Conservation (phyloP, 2,329 filamentous ascomycete genomes). For the Rhexocercosporidium sp. region DNA sequence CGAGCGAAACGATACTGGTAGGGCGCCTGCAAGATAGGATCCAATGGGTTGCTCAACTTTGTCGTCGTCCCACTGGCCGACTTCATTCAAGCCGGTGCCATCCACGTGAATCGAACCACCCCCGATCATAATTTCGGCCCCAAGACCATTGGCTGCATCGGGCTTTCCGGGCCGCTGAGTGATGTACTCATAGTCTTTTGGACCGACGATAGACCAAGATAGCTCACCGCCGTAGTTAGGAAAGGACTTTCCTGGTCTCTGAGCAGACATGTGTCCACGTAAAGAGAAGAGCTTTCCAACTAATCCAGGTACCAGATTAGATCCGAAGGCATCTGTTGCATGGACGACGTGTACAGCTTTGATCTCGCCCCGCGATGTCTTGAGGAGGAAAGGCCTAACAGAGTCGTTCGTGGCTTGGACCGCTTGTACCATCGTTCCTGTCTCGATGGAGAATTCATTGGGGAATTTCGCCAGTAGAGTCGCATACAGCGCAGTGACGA, state of each 20-base stretch:
- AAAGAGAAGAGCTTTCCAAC: slow-evolving; percentile 51
- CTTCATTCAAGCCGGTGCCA: slow-evolving; percentile 49
- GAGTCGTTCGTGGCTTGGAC: slow-evolving; percentile 32
- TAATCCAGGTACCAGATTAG: slow-evolving; percentile 56
- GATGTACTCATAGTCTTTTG: slow-evolving; percentile 70
- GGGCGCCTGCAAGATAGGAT: slow-evolving; percentile 48
- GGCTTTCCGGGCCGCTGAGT: slow-evolving; percentile 51
- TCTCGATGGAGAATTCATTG: slow-evolving; percentile 46
- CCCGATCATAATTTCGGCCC: slow-evolving; percentile 58
- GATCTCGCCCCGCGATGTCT: slow-evolving; percentile 52
- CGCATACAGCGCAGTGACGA: slow-evolving; percentile 53
- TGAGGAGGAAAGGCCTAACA: slow-evolving; percentile 48
- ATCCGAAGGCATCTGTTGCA: slow-evolving; percentile 60
- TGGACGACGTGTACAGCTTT: slow-evolving; percentile 58
- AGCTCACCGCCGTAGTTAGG: slow-evolving; percentile 44
- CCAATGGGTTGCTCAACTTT: slow-evolving; percentile 46
- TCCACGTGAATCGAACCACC: slow-evolving; percentile 54
- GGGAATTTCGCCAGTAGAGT: slow-evolving; percentile 45
- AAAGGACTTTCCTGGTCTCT: slow-evolving; percentile 47
- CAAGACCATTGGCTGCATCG: slow-evolving; percentile 31
- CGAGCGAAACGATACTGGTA: slow-evolving; percentile 49
- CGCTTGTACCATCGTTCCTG: slow-evolving; percentile 45
- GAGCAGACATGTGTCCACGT: slow-evolving; percentile 57
- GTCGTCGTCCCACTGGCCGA: slow-evolving; percentile 55
- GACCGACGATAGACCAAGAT: slow-evolving; percentile 64